A percentile compares a stretch with the other conserved stretches of the same genome.
Evolutionary conservation across 345 rosid genomes (phyloP).

Genomic region (Citrus trifoliata): DNA sequence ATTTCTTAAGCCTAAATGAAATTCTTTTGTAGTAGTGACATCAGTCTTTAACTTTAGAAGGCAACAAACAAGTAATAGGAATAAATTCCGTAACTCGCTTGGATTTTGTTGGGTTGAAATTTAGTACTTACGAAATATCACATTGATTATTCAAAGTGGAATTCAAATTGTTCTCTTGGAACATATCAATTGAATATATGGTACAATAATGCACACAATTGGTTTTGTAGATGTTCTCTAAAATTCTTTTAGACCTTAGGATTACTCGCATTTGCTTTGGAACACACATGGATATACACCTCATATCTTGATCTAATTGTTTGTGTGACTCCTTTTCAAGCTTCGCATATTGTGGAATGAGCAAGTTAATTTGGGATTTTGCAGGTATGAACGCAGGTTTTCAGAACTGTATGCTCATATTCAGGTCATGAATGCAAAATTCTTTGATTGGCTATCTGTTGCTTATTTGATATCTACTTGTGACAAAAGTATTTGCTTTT

Average conservation of each 20-base stretch:
- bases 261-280: neutral
- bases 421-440: slow-evolving; percentile 41
- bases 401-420: slow-evolving; percentile 74
- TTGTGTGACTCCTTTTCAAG: neutral
- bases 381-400: slow-evolving; percentile 75
- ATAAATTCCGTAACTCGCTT: neutral
- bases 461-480: neutral
- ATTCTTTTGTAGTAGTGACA: neutral
- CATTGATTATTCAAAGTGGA: neutral
- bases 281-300: neutral
- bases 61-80: neutral
- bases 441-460: neutral
- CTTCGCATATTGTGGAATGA: neutral
- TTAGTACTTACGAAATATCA: neutral
- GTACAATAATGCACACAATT: neutral
- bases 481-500: slow-evolving; percentile 12
- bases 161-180: neutral
- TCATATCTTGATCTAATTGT: neutral
- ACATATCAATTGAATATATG: neutral
- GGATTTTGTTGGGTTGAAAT: neutral
- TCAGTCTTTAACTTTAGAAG: neutral
- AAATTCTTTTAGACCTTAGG: neutral
- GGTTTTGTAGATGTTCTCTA: neutral
- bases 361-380: neutral
- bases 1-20: neutral